Evolutionary conservation across 169 alveolate species (phyloP).

Genomic region (Plasmodium sp.): DNA sequence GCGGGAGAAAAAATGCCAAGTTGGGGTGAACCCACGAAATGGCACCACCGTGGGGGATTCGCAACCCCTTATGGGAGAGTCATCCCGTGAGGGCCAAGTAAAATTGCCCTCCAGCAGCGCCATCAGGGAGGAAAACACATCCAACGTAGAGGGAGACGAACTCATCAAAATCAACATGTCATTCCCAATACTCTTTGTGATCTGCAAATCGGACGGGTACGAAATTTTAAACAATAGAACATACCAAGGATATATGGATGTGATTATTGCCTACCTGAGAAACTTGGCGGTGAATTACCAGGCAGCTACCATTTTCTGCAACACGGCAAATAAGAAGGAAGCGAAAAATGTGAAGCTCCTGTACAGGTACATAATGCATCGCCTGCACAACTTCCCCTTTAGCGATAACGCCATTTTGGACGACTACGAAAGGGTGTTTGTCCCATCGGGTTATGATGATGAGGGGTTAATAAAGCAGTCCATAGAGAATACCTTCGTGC

Average conservation of each 20-base stretch:
- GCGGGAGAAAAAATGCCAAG: neutral
- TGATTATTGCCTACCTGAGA: constrained; percentile 35
- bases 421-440: constrained; percentile 49
- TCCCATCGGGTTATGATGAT: constrained; percentile 69
- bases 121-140: neutral
- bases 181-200: constrained; percentile 51
- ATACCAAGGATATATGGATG: constrained; percentile 66
- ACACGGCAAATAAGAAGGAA: constrained; percentile 43
- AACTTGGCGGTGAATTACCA: constrained; percentile 47
- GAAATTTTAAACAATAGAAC: constrained; percentile 71
- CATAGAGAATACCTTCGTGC: constrained; percentile 49
- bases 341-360: constrained; percentile 28
- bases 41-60: neutral
- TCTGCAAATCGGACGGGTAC: constrained; percentile 70
- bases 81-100: neutral
- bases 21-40: neutral
- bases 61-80: neutral
- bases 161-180: constrained; percentile 46
- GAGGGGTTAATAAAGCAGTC: constrained; percentile 40
- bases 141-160: neutral
- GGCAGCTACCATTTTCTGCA: constrained; percentile 57
- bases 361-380: constrained; percentile 54
- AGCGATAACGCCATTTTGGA: constrained; percentile 40
- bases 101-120: neutral
- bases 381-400: constrained; percentile 37